Evolutionary conservation across 2,329 filamentous ascomycete genomes (phyloP), one percentile per base, ranked within the genome.

Genomic region (Fusarium chlamydosporum): DNA sequence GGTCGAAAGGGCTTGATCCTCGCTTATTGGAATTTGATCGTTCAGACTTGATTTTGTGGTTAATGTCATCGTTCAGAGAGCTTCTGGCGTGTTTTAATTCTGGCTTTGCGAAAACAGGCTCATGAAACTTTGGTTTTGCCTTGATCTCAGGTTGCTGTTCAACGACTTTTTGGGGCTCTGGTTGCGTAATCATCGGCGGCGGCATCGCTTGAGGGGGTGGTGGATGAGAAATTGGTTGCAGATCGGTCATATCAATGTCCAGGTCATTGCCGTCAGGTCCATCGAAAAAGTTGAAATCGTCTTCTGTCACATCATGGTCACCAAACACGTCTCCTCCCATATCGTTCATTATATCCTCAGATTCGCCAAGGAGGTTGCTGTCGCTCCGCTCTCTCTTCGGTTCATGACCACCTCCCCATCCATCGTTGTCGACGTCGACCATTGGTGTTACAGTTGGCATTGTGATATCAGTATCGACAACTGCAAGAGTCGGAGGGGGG

Each of bases 201-300:
- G 56, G 53, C 35, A 65, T 42, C 18, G 26, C 10, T 18, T 52
- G 71, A 48, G 53, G 57, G 13, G 47, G 65, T 58, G 56, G 60
- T 8, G 53, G 56, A 33, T 56, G 43, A 26, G 59, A 41, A 31
- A 47, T 45, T 38, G 63, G 37, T 15, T 72, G 68, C 13, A 74
- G 33, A 52, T 75, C 75, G 15, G 56, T 65, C 70, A 79, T 76
- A 2, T 75, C 53, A 20, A 77, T 71, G 23, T 80, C 79, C 40
- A 84, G 60, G 41, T 81, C 81, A 26, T 79, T 77, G 12, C 77
- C 79, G 4, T 76, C 81, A 4, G 85, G 82, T 27, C 85, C 80
- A 72, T 95, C 92, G 71, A 95, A 95, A 77, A 94, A 95, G 75
- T 87, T 92, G 76, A 95, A 95, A 74, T 96, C 92, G 7, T 89